Conservation (phyloP, 257 asterid species). For the Scutellaria minor region DNA sequence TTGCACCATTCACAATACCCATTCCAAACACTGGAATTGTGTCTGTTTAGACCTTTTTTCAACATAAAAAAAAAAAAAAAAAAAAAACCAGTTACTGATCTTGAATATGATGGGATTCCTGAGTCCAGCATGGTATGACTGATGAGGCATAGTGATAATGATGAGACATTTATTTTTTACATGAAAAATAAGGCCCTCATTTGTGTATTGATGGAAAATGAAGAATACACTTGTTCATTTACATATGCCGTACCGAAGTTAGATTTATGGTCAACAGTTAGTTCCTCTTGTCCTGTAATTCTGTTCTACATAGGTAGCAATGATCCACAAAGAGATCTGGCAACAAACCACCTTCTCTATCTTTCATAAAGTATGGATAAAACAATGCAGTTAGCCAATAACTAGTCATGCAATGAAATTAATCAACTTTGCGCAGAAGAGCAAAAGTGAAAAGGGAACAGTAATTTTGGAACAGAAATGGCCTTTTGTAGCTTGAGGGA, state of each 20-base stretch:
- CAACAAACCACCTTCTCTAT: constrained; percentile 3
- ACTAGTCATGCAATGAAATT: too few relatives aligned
- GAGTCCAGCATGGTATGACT: background rate
- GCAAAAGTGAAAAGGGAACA: too few relatives aligned
- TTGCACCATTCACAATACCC: too few relatives aligned
- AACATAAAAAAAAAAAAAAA: background rate
- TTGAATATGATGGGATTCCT: background rate
- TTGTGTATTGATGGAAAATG: background rate
- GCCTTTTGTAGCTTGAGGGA: too few relatives aligned
- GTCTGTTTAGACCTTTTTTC: too few relatives aligned
- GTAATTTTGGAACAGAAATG: too few relatives aligned
- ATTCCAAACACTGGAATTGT: too few relatives aligned
- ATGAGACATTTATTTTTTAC: background rate
- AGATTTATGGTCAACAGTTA: background rate
- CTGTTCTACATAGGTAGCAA: background rate
- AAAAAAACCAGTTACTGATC: background rate
- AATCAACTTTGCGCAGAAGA: too few relatives aligned
- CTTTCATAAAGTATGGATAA: too few relatives aligned
- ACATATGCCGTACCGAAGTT: background rate
- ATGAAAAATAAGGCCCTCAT: background rate
- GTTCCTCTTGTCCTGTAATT: background rate
- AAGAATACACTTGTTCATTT: background rate
- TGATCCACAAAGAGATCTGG: constrained; percentile 9
- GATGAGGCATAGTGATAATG: background rate
- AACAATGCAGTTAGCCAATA: too few relatives aligned